Conservation (phyloP, 2,329 filamentous ascomycete species). For the Cladosporium halotolerans region DNA sequence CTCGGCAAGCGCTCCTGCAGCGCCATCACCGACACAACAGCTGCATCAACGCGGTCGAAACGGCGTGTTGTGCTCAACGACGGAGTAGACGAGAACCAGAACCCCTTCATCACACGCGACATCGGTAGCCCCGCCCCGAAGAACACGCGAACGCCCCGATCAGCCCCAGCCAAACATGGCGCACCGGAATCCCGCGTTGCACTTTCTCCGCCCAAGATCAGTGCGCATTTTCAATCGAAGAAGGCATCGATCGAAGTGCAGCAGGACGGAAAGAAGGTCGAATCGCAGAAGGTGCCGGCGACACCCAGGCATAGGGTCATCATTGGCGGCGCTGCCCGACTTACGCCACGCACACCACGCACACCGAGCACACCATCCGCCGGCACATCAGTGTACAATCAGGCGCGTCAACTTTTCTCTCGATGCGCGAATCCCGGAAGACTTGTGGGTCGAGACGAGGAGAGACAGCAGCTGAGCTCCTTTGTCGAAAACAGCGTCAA, state of each 20-base stretch:
- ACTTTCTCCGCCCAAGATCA: constrained; percentile 42
- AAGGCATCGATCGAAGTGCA: constrained; percentile 34
- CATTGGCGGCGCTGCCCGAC: constrained; percentile 1
- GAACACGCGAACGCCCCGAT: constrained; percentile 30
- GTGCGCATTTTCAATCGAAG: constrained; percentile 37
- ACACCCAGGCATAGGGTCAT: constrained; percentile 76
- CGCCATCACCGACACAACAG: constrained; percentile 25
- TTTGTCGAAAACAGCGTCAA: constrained; percentile 64
- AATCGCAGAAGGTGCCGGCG: constrained; percentile 61
- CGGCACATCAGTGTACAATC: constrained; percentile 73
- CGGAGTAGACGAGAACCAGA: constrained; percentile 63
- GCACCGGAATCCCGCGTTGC: constrained; percentile 36
- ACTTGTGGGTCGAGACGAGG: constrained; percentile 69
- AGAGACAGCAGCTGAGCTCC: constrained; percentile 57
- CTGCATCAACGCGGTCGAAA: constrained; percentile 34
- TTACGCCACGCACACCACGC: constrained; percentile 66
- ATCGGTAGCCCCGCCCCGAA: constrained; percentile 31
- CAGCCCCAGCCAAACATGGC: constrained; percentile 45
- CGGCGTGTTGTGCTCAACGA: constrained; percentile 40
- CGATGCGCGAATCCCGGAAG: constrained; percentile 68
- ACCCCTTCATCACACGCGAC: constrained; percentile 44
- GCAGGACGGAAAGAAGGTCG: constrained; percentile 50
- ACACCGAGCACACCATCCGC: constrained; percentile 58
- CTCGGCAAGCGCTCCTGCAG: constrained; percentile 44
- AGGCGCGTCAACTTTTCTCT: constrained; percentile 80